Base-by-base conservation (phyloP, 495 filamentous ascomycete genomes). In the Chaetomium cochliodes region DNA sequence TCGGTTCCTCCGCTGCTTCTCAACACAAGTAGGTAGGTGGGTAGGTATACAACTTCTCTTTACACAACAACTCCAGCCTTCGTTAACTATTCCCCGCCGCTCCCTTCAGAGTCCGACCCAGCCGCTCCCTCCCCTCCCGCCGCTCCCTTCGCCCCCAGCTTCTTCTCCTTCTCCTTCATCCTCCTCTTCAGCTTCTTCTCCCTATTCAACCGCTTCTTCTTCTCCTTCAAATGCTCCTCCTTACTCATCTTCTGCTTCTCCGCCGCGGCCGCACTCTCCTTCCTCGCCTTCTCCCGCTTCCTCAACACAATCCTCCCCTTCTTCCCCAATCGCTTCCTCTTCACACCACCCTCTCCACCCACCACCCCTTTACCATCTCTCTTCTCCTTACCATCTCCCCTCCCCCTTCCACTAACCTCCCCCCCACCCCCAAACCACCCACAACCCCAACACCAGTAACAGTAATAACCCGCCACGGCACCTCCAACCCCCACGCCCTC, bases 381-480 rank as follows among this genome's bases (percentile, higher is more conserved):
- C 13, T 1, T 28, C 22, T 13, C 51, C 49, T 59, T 44, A n/a
- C n/a, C n/a, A n/a, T n/a, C n/a, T n/a, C n/a, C n/a, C n/a, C n/a
- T n/a, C n/a, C n/a, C n/a, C n/a, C n/a, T n/a, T n/a, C n/a, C n/a
- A n/a, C n/a, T n/a, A n/a, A n/a, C n/a, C n/a, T n/a, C n/a, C n/a
- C n/a, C n/a, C 58, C 9, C 65, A 18, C 33, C 26, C 41, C 66
- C 16, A 50, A 30, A 30, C 28, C 28, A 30, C 28, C 63, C 9
- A 51, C 65, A 33, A 80, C 63, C 9, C 52, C 28, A 30, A 2
- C 67, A 41, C 80, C 70, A 22, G 62, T 76, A 41, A 80, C 70
- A 22, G 62, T 76, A n/a, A 70, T 77, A 39, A 86, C 82, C 56
- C 78, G 77, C 85, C 85, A 87, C 5, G 84, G 82, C 60, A 83